Conservation (phyloP, 2,329 filamentous ascomycete genomes). For the Sarocladiaceae sp. region DNA sequence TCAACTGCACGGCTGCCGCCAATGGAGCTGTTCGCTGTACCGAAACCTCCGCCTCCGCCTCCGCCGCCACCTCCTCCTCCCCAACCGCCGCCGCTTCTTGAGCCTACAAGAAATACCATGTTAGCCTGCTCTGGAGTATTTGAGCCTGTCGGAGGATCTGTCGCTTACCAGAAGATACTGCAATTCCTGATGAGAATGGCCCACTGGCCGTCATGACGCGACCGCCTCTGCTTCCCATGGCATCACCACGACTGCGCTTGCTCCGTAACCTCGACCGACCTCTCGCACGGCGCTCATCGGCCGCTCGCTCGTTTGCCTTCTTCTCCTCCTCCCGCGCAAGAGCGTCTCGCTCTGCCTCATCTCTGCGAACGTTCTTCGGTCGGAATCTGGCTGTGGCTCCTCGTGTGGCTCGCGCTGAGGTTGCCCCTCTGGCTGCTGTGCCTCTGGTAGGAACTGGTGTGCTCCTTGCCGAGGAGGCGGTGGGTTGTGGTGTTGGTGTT, state of each 20-base stretch:
- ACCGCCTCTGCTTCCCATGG: constrained; percentile 35
- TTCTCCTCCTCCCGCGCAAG: constrained; percentile 38
- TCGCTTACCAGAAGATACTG: constrained; percentile 16
- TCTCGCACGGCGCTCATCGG: constrained; percentile 31
- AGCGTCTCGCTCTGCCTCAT: constrained; percentile 42
- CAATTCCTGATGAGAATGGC: constrained; percentile 29
- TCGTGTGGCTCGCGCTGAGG: constrained; percentile 28
- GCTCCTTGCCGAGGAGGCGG: constrained; percentile 4
- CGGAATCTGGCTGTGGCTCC: constrained; percentile 36
- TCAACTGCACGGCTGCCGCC: constrained; percentile 20
- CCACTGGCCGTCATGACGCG: constrained; percentile 30
- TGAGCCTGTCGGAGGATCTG: background rate
- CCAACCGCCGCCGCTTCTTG: constrained; percentile 13
- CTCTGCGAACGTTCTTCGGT: constrained; percentile 42
- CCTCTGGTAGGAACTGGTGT: constrained; percentile 15
- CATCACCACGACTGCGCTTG: constrained; percentile 36
- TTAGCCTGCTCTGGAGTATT: background rate
- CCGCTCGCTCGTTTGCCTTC: constrained; percentile 33
- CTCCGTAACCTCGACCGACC: constrained; percentile 34
- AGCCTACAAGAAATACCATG: constrained; percentile 12
- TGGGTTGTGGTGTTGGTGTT: constrained; percentile 7
- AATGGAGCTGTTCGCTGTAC: constrained; percentile 18
- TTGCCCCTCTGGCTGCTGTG: constrained; percentile 24
- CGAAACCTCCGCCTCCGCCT: constrained; percentile 20
- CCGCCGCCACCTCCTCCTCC: constrained; percentile 18